phyloP scores from a whole-genome alignment of 225 moss, liverwort and hornwort species.

The Physcomitrium patens region DNA sequence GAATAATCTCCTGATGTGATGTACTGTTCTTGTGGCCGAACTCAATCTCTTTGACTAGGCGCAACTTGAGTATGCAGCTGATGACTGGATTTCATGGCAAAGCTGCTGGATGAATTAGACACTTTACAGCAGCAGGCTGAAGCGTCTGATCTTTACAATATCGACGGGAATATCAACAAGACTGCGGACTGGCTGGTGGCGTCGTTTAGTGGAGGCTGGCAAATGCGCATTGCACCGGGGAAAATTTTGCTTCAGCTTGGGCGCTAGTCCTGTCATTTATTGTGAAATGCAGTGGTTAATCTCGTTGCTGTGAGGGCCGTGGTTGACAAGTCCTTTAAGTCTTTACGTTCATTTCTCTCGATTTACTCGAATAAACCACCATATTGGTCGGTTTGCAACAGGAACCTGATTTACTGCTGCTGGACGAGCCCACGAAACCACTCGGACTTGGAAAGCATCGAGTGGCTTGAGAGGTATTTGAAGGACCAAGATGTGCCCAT shows the following conservation, averaged over 20 bases:
- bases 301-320: no score
- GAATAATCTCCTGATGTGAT: not conserved
- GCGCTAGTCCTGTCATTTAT: not conserved
- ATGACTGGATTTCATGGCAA: constrained; percentile 57
- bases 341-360: not conserved
- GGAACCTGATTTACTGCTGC: constrained; percentile 80
- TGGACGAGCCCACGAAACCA: constrained; percentile 94
- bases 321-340: not conserved
- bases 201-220: constrained; percentile 61
- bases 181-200: constrained; percentile 56
- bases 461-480: constrained; percentile 81
- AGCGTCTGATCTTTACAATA: constrained; percentile 49
- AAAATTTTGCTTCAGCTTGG: constrained; percentile 55
- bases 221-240: constrained; percentile 56
- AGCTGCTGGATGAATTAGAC: constrained; percentile 53
- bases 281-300: no score
- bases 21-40: not conserved
- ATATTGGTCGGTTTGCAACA: constrained; percentile 27
- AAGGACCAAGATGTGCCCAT: constrained; percentile 88
- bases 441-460: constrained; percentile 85
- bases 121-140: constrained; percentile 48
- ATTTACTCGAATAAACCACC: not conserved
- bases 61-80: constrained; percentile 47
- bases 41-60: constrained; percentile 29
- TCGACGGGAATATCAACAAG: constrained; percentile 57